Conservation (phyloP, 306 rosid species). For the Herpetospermum pedunculosum region DNA sequence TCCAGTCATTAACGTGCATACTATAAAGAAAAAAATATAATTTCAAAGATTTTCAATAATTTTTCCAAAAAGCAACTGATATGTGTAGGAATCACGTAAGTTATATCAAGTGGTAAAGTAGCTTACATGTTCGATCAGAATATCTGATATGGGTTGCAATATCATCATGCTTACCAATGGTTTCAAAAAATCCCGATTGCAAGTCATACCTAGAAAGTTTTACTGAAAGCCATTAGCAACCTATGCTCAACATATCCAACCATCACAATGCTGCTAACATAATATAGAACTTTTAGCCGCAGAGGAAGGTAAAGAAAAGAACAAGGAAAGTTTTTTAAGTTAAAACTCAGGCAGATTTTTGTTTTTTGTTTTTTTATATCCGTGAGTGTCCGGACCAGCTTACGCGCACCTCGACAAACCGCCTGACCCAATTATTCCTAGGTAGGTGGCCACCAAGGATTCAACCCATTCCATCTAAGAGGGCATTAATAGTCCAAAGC, state of each 20-base stretch:
- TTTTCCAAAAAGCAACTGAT: conserved; percentile 9
- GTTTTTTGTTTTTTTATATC: too few relatives aligned
- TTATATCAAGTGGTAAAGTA: not conserved
- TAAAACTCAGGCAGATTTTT: not conserved
- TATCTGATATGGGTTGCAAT: conserved; percentile 53
- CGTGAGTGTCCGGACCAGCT: too few relatives aligned
- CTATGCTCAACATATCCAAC: not conserved
- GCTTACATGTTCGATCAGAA: conserved; percentile 64
- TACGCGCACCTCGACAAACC: too few relatives aligned
- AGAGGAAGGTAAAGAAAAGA: not conserved
- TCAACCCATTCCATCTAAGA: too few relatives aligned
- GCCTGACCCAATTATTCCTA: too few relatives aligned
- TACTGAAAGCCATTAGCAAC: conserved; percentile 11
- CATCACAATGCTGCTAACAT: not conserved
- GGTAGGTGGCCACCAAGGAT: too few relatives aligned
- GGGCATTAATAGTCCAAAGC: too few relatives aligned
- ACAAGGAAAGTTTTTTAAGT: not conserved
- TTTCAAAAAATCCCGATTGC: conserved; percentile 44
- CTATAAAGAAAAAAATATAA: not conserved
- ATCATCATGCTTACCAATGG: conserved; percentile 61
- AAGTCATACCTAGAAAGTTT: conserved; percentile 53
- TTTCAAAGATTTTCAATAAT: not conserved
- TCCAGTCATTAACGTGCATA: not conserved
- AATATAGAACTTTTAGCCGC: not conserved
- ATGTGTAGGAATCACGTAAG: conserved; percentile 14